Percentiles rank a stretch among this genome's conserved stretches.
phyloP scores from a whole-genome alignment of 2,329 filamentous ascomycete species.

The Trichocomaceae sp. region DNA sequence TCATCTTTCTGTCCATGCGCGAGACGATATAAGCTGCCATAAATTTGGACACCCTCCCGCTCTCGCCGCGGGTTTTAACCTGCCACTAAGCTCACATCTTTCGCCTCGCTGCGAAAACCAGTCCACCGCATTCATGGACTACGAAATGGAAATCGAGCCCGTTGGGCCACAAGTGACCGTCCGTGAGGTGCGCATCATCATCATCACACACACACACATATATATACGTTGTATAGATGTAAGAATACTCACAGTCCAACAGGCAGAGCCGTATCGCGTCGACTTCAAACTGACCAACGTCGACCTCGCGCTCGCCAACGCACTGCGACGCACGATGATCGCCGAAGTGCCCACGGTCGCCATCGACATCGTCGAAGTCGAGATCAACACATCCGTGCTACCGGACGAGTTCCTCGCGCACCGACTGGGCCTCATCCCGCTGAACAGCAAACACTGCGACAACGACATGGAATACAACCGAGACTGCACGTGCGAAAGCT shows the following conservation, averaged over 20 bases:
- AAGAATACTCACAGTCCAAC: not conserved
- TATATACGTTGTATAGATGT: too few relatives aligned
- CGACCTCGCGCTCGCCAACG: conserved; percentile 87
- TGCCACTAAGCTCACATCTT: not conserved
- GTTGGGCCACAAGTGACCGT: conserved; percentile 44
- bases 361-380: conserved; percentile 89
- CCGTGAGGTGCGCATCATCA: conserved; percentile 32
- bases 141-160: conserved; percentile 45
- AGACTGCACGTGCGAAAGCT: conserved; percentile 94
- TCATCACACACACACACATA: not conserved
- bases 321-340: conserved; percentile 81
- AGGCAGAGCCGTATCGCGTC: conserved; percentile 76
- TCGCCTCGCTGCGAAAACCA: not conserved
- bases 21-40: not conserved
- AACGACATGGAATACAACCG: conserved; percentile 75
- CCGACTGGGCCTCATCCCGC: conserved; percentile 80
- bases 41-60: not conserved
- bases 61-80: not conserved
- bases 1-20: not conserved
- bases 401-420: conserved; percentile 95
- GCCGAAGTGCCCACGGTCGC: conserved; percentile 92
- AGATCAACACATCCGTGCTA: conserved; percentile 89
- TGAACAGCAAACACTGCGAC: conserved; percentile 77
- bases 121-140: conserved; percentile 30
- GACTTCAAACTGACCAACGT: conserved; percentile 88